Conservation (phyloP, 805 yeast species). For the Saccharomycopsis schoenii region DNA sequence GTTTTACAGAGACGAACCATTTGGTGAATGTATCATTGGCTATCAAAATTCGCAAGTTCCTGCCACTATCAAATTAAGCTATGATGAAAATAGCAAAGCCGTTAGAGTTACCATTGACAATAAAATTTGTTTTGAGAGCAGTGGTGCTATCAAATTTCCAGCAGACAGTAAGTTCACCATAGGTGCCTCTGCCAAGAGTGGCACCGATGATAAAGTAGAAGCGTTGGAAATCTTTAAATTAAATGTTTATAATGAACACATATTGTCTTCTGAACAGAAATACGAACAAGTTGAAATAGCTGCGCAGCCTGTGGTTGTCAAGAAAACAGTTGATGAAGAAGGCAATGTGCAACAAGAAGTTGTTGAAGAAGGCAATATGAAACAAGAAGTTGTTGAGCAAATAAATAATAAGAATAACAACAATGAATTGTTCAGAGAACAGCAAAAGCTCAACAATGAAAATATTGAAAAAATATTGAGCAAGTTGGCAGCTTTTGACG, state of each 20-base stretch:
- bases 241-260: conserved; percentile 36
- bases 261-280: conserved; percentile 43
- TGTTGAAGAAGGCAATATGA: too few species aligned
- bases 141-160: conserved; percentile 37
- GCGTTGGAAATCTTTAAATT: conserved; percentile 56
- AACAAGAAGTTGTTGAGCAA: neutral
- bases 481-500: conserved; percentile 22
- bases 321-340: conserved; percentile 30
- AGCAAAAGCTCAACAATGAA: conserved; percentile 7
- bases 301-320: conserved; percentile 36
- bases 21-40: conserved; percentile 48
- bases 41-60: conserved; percentile 68
- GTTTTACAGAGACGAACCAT: conserved; percentile 26
- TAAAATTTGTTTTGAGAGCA: conserved; percentile 58
- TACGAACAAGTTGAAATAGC: conserved; percentile 46
- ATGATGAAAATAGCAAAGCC: conserved; percentile 30
- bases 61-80: conserved; percentile 53
- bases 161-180: conserved; percentile 30
- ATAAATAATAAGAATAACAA: neutral
- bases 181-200: conserved; percentile 45
- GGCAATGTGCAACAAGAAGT: conserved; percentile 19
- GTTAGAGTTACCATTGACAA: conserved; percentile 67
- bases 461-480: conserved; percentile 27
- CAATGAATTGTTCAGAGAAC: neutral
- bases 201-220: conserved; percentile 32